A percentile compares a stretch with the other conserved stretches of the same genome.
These are phyloP conservation scores for Phellopilus nigrolimitatus DNA, from an alignment of 1,284 basidiomycete species.

Conservation along the genomic window DNA sequence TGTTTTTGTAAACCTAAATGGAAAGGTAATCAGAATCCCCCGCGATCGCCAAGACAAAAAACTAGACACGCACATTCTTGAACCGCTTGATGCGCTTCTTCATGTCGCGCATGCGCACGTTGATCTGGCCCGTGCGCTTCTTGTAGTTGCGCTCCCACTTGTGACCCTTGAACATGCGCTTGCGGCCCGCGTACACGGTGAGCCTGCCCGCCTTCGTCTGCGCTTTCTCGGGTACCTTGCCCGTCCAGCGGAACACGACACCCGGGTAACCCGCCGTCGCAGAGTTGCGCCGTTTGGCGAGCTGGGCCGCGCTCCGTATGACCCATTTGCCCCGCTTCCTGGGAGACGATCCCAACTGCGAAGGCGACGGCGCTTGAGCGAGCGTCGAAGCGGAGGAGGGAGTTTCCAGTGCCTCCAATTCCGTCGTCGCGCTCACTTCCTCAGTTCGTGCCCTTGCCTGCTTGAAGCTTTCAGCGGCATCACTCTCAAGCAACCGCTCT, in stretches of 20 bases:
- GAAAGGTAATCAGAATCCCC: too few species aligned
- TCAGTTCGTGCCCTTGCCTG: too few species aligned
- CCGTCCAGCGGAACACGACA: slow-evolving; percentile 29
- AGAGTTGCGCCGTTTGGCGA: not conserved
- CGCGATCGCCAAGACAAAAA: not conserved
- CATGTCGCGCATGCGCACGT: slow-evolving; percentile 64
- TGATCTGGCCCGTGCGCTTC: slow-evolving; percentile 40
- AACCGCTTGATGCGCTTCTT: slow-evolving; percentile 53
- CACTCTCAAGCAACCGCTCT: not conserved
- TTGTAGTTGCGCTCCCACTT: slow-evolving; percentile 63
- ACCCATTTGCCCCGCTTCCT: not conserved
- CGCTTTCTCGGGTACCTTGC: slow-evolving; percentile 50
- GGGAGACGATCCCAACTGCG: not conserved
- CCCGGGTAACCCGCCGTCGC: slow-evolving; percentile 15
- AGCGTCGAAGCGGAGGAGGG: not conserved
- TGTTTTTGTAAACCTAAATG: slow-evolving; percentile 14
- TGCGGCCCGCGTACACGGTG: slow-evolving; percentile 67
- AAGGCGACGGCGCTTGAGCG: not conserved
- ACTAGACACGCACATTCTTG: slow-evolving; percentile 47
- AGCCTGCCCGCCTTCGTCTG: slow-evolving; percentile 42
- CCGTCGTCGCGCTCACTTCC: not conserved
- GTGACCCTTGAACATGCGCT: slow-evolving; percentile 84
- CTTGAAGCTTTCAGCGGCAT: not conserved
- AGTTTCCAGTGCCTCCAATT: not conserved
- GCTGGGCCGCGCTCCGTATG: not conserved